Evolutionary conservation across 1,284 basidiomycete species (phyloP).

Genomic region (Apiotrichum gamsii): DNA sequence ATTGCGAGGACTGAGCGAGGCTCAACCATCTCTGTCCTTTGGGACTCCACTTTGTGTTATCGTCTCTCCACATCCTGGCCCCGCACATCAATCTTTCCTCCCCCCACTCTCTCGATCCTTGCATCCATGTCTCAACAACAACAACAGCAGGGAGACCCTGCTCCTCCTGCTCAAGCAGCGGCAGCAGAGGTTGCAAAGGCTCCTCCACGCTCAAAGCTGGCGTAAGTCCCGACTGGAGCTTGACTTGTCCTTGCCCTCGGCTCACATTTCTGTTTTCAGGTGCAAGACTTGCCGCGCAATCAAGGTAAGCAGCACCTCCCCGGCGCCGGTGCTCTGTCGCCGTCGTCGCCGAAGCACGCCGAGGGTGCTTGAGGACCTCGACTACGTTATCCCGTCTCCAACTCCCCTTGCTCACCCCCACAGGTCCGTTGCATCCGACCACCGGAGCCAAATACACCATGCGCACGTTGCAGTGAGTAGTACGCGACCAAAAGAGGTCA

Average conservation of each 20-base stretch:
- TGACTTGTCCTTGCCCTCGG: neutral
- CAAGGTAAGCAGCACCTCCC: conserved; percentile 15
- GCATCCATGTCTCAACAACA: neutral
- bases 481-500: too few relatives aligned
- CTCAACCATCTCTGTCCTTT: too few relatives aligned
- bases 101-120: neutral
- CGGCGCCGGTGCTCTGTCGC: neutral
- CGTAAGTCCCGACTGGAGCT: conserved; percentile 5
- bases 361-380: neutral
- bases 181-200: conserved; percentile 4
- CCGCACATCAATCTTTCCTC: neutral
- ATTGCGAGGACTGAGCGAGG: too few relatives aligned
- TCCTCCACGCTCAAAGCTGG: conserved; percentile 11
- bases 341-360: neutral
- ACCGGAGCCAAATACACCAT: conserved; percentile 13
- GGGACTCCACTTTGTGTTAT: neutral
- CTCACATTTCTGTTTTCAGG: conserved; percentile 3
- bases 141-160: too few relatives aligned
- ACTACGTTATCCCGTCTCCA: too few relatives aligned
- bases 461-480: conserved; percentile 23
- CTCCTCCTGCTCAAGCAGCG: too few relatives aligned
- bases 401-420: neutral
- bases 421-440: conserved; percentile 27
- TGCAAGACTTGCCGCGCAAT: conserved; percentile 27
- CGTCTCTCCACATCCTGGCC: too few relatives aligned